Conservation (phyloP, 2,329 filamentous ascomycete species). For the Alternaria sp. region DNA sequence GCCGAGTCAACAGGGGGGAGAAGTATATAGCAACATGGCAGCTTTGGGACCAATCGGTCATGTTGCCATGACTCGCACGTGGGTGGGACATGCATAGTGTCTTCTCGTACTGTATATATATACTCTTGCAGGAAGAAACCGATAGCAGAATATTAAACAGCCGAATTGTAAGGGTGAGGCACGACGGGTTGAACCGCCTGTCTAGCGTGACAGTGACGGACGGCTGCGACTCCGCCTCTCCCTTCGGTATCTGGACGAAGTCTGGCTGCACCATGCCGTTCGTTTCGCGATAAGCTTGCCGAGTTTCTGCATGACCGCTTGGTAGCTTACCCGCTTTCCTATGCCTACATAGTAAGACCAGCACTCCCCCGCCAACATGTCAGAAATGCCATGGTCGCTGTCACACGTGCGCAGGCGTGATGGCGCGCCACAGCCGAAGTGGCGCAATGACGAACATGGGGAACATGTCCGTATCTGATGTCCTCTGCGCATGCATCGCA, state of each 20-base stretch:
- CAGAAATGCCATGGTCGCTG: neutral
- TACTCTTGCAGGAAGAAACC: neutral
- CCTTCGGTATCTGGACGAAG: neutral
- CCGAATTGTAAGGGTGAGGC: neutral
- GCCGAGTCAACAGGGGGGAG: conserved; percentile 6
- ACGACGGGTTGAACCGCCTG: neutral
- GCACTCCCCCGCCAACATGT: neutral
- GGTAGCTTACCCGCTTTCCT: neutral
- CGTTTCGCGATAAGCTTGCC: neutral
- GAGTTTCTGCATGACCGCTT: neutral
- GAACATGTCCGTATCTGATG: neutral
- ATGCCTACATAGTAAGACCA: neutral
- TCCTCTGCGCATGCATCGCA: neutral
- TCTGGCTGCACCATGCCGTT: neutral
- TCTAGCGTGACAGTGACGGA: conserved; percentile 8
- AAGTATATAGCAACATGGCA: conserved; percentile 1
- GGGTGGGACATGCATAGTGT: neutral
- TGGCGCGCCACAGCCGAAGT: conserved; percentile 11
- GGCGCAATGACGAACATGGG: conserved; percentile 16
- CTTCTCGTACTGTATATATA: neutral
- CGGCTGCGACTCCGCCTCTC: neutral
- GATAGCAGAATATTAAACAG: neutral
- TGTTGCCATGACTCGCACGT: neutral
- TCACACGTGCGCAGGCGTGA: conserved; percentile 6
- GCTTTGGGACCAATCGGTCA: neutral